Evolutionary conservation across 2,329 filamentous ascomycete genomes (phyloP), one percentile per base, ranked within the genome.

Genomic region (Diplodia mutila): DNA sequence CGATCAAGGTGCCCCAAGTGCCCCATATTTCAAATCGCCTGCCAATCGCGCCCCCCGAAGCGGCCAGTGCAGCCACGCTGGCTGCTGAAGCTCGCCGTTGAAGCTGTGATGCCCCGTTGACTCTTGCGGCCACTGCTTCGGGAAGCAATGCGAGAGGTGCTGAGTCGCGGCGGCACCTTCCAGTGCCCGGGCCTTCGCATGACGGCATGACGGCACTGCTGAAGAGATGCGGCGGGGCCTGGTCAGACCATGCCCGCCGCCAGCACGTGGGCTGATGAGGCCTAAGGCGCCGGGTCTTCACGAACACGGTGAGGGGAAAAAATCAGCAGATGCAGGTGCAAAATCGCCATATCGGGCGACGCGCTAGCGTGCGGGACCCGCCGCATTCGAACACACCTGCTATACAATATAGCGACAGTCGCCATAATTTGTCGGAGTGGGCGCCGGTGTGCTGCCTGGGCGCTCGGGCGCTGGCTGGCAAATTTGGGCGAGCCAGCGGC

Each of bases 321-420:
- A 63, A 63, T 52, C 46, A 63, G 59, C 59, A 51, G 59, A 63
- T 51, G 59, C 59, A 61, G 57, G 57, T 46, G 59, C 59, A 37
- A 12, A 42, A 51, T 51, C 46, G 42, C 42, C 59, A 37, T 51
- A 37, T 63, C 59, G 59, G 21, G 23, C 59, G 59, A 63, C 18
- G 59, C 59, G 46, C 42, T 37, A 63, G 34, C 42, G 16, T n/a
- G 18, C 59, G 42, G 59, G 59, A 25, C 59, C 59, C 59, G 59
- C 59, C 59, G 46, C 57, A 18, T 27, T n/a, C 57, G 25, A 57
- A n/a, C 18, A 16, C n/a, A 9, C 16, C 18, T 7, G 16, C n/a
- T 29, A 25, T 37, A n/a, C 57, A 23, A 59, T 46, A 46, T 46
- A 46, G 18, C 42, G n/a, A 21, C 42, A n/a, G 42, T n/a, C 42